Conservation (phyloP, 2,329 filamentous ascomycete species). For the Laburnicola sp. region DNA sequence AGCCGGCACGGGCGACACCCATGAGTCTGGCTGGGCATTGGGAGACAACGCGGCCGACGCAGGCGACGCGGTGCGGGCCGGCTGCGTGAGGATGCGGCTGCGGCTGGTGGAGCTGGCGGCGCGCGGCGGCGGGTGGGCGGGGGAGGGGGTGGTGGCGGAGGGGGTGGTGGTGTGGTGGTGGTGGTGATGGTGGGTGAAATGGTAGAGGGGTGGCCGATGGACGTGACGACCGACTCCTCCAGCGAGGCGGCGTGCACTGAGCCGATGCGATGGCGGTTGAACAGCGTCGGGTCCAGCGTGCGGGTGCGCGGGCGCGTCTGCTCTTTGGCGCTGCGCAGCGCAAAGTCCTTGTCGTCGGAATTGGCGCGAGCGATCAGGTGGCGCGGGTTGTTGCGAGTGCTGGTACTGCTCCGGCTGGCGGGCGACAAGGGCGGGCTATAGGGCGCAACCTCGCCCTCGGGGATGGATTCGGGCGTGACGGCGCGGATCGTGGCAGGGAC, state of each 20-base stretch:
- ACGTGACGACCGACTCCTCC: conserved; percentile 46
- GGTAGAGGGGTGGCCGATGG: conserved; percentile 48
- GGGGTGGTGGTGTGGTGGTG: no score
- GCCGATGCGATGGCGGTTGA: conserved; percentile 67
- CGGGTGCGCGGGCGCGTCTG: conserved; percentile 57
- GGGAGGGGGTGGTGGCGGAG: no score
- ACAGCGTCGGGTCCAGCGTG: conserved; percentile 56
- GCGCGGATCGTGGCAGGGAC: conserved; percentile 56
- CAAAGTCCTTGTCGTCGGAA: conserved; percentile 39
- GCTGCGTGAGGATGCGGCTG: conserved; percentile 36
- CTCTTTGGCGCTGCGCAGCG: conserved; percentile 45
- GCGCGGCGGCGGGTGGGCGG: conserved; percentile 30
- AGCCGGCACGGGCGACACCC: conserved; percentile 53
- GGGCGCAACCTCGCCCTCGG: conserved; percentile 24
- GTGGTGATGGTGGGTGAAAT: conserved; percentile 42
- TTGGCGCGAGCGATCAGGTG: conserved; percentile 35
- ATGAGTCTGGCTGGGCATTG: conserved; percentile 35
- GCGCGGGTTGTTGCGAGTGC: conserved; percentile 31
- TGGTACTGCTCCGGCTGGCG: conserved; percentile 26
- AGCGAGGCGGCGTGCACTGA: conserved; percentile 66
- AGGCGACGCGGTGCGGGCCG: conserved; percentile 8
- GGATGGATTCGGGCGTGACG: conserved; percentile 64
- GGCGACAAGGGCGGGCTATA: conserved; percentile 38
- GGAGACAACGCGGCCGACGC: conserved; percentile 15
- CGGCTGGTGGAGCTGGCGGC: conserved; percentile 36